Conservation (phyloP, 1,284 basidiomycete genomes). For the Ganoderma resinaceum region DNA sequence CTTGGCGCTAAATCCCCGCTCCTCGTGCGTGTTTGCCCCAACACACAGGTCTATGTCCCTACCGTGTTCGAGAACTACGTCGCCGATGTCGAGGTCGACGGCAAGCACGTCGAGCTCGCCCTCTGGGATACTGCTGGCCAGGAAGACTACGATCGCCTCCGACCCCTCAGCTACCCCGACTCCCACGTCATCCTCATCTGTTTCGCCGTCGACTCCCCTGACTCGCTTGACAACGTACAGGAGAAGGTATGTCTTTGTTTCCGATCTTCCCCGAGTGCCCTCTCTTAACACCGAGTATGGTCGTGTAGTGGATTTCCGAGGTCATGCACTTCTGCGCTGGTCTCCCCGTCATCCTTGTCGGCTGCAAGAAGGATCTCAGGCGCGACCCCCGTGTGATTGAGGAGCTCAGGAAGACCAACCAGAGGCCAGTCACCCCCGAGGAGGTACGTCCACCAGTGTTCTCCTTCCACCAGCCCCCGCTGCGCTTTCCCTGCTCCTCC, state of each 20-base stretch:
- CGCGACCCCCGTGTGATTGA: slow-evolving; percentile 60
- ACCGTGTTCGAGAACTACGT: slow-evolving; percentile 82
- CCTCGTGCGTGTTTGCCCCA: too few species aligned
- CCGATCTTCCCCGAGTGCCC: background rate
- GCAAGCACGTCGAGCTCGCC: slow-evolving; percentile 79
- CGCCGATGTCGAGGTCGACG: slow-evolving; percentile 77
- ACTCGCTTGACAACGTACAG: slow-evolving; percentile 82
- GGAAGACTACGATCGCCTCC: slow-evolving; percentile 75
- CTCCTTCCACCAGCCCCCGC: background rate
- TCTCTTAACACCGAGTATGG: slow-evolving; percentile 9
- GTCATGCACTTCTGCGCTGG: slow-evolving; percentile 82
- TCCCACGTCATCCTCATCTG: slow-evolving; percentile 83
- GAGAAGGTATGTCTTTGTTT: slow-evolving; percentile 63
- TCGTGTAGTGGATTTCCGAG: slow-evolving; percentile 76
- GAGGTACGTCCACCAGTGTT: slow-evolving; percentile 48
- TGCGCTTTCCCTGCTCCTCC: background rate
- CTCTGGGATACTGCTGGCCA: slow-evolving; percentile 90
- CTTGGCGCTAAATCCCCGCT: slow-evolving; percentile 26
- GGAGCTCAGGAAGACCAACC: slow-evolving; percentile 67
- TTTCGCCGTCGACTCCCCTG: slow-evolving; percentile 80
- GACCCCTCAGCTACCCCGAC: slow-evolving; percentile 79
- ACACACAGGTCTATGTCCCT: slow-evolving; percentile 64
- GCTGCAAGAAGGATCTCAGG: slow-evolving; percentile 79
- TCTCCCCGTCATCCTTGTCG: slow-evolving; percentile 79
- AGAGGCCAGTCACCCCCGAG: slow-evolving; percentile 64